Evolutionary conservation across 805 yeast genomes (phyloP).

Genomic region (Saturnispora mendoncae): DNA sequence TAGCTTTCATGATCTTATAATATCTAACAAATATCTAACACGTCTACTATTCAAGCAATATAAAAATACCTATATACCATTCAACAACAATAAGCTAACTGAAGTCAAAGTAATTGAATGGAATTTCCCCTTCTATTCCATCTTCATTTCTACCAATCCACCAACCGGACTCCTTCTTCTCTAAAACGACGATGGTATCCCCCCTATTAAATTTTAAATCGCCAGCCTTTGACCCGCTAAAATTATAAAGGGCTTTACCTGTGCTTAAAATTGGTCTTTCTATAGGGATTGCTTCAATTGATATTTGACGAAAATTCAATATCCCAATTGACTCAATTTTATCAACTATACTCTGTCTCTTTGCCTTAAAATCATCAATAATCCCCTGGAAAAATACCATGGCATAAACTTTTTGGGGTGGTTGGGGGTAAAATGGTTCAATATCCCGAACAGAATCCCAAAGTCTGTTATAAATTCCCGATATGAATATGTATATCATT

Average conservation of each 20-base stretch:
- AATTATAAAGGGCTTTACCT: constrained; percentile 33
- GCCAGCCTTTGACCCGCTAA: constrained; percentile 28
- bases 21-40: background rate
- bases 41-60: background rate
- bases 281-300: background rate
- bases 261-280: constrained; percentile 20
- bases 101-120: constrained; percentile 31
- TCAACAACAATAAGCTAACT: too few species aligned
- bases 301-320: constrained; percentile 4
- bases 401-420: constrained; percentile 1
- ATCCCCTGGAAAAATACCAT: constrained; percentile 9
- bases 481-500: constrained; percentile 14
- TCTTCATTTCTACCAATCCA: constrained; percentile 36
- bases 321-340: constrained; percentile 4
- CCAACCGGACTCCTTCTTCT: constrained; percentile 35
- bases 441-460: constrained; percentile 10
- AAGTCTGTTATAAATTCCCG: constrained; percentile 14
- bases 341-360: background rate
- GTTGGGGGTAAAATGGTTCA: background rate
- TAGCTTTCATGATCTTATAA: background rate
- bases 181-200: constrained; percentile 34
- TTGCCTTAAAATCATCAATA: background rate
- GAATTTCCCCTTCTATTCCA: constrained; percentile 37
- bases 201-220: constrained; percentile 39
- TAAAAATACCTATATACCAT: background rate